Evolutionary conservation across 2,329 filamentous ascomycete genomes (phyloP).

Genomic region (Hymenoscyphus albidus): DNA sequence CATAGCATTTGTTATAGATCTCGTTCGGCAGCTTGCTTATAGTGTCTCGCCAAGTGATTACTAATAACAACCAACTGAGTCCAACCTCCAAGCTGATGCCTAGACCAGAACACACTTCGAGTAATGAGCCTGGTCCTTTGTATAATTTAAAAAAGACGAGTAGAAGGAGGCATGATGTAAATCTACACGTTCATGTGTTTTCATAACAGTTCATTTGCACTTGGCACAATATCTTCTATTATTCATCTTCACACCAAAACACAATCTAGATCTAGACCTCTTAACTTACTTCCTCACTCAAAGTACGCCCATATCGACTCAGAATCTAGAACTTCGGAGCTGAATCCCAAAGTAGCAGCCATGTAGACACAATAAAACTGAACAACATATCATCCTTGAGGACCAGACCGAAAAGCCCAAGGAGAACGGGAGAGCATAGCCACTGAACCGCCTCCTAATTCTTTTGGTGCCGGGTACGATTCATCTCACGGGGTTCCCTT

Average conservation of each 20-base stretch:
- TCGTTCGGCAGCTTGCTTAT: no score
- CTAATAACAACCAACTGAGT: no score
- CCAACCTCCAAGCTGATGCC: no score
- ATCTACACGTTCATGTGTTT: no score
- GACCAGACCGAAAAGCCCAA: neutral
- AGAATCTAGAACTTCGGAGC: neutral
- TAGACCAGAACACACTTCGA: no score
- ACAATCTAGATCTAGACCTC: neutral
- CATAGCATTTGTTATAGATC: no score
- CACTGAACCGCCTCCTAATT: neutral
- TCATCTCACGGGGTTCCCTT: neutral
- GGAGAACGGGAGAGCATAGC: neutral
- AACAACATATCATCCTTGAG: neutral
- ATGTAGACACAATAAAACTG: neutral
- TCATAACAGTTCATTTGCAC: no score
- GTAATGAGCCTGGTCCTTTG: no score
- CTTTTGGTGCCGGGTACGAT: neutral
- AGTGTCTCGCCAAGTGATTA: no score
- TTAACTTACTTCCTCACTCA: neutral
- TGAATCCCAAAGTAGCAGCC: neutral
- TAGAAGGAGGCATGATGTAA: no score
- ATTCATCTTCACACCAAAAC: neutral
- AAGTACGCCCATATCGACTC: neutral
- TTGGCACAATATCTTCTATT: no score
- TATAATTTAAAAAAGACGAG: no score